A percentile compares a stretch with the other conserved stretches of the same genome.
phyloP scores from a whole-genome alignment of 2,329 filamentous ascomycete genomes.

The Alternaria postmessia region DNA sequence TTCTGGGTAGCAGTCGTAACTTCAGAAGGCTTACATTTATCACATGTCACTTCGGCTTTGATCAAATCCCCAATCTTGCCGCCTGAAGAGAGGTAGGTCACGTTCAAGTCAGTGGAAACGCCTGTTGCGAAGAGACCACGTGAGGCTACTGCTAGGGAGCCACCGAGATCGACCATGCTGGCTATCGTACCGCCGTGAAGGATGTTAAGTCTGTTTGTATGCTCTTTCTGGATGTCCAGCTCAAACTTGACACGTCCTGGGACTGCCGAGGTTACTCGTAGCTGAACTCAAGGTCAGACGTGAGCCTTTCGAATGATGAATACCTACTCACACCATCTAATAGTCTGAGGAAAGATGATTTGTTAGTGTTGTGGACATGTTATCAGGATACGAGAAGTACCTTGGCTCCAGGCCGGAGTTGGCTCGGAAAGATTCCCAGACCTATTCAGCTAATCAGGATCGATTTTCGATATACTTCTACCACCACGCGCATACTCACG shows the following conservation, averaged over 20 bases:
- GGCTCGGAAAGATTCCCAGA: constrained; percentile 83
- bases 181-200: constrained; percentile 82
- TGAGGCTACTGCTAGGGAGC: constrained; percentile 71
- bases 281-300: constrained; percentile 53
- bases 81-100: constrained; percentile 70
- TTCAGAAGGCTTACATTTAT: constrained; percentile 62
- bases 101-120: constrained; percentile 72
- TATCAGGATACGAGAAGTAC: constrained; percentile 56
- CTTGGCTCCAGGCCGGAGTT: constrained; percentile 89
- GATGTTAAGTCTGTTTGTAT: constrained; percentile 81
- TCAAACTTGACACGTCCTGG: constrained; percentile 78
- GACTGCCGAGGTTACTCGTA: constrained; percentile 70
- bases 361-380: background rate
- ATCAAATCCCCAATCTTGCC: constrained; percentile 69
- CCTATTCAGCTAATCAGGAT: constrained; percentile 58
- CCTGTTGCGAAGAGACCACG: constrained; percentile 71
- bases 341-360: constrained; percentile 37
- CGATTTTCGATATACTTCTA: background rate
- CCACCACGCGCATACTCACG: constrained; percentile 60
- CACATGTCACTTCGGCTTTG: constrained; percentile 68
- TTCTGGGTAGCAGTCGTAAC: fast-evolving
- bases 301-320: too few relatives aligned
- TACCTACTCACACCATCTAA: constrained; percentile 52
- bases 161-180: constrained; percentile 74
- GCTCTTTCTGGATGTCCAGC: constrained; percentile 75